Base-by-base conservation (phyloP, 768 basidiomycete species). In the Steccherinum ochraceum region DNA sequence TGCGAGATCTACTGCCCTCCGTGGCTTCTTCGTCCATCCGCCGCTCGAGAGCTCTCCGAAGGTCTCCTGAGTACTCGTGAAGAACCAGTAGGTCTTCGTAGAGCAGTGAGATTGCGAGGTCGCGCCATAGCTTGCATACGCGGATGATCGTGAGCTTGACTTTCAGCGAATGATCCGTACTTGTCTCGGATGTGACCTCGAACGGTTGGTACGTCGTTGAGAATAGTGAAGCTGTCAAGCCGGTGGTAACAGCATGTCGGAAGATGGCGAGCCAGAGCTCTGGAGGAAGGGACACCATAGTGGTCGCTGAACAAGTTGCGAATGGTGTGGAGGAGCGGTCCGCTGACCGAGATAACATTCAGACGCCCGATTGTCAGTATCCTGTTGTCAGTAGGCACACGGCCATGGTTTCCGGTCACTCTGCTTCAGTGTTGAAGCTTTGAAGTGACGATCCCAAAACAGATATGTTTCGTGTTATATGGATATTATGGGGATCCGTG, bases 81-180 rank as follows among this genome's bases (percentile, higher is more conserved):
- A 64, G 63, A 46, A 84, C 65, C 50, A 64, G 64, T 47, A 85
- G 60, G 53, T 84, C 79, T 58, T 75, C 76, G 61, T 79, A 84
- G 5, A 85, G 64, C 43, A 78, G 66, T 18, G 57, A 61, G n/a
- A 60, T 63, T 2, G 74, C 67, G 60, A 81, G 72, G 13, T 53
- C 53, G n/a, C 68, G 71, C 83, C 84, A 85, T 24, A 69, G 63
- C 46, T 72, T 75, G 62, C 81, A 85, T 25, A 86, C 83, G 49
- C 73, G 68, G 41, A 75, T 70, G 45, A 86, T 64, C 2, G 71
- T 61, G 30, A 62, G 61, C 60, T 69, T 73, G 24, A 72, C 69
- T 23, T 59, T 58, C 25, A 75, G 50, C 30, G 55, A 61, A 46
- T 72, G 61, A 53, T 61, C 51, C 45, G 67, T 60, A 25, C 51